Percentiles rank a stretch among this genome's conserved stretches.
These are phyloP conservation scores for Firmiana major DNA, from an alignment of 345 rosid genomes.

Conservation along the genomic window DNA sequence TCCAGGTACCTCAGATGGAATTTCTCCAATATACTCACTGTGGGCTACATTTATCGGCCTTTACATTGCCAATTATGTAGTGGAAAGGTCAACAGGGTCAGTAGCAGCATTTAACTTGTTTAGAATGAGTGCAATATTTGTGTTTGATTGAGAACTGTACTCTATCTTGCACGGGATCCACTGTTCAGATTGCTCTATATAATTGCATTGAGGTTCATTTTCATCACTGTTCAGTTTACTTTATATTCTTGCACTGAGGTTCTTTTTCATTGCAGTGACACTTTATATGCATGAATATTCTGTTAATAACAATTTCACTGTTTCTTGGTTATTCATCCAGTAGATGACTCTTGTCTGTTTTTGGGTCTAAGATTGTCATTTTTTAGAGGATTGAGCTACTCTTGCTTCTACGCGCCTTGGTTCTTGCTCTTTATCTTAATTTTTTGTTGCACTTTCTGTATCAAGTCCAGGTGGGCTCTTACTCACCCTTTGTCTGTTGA, in stretches of 20 bases:
- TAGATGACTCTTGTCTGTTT: background rate
- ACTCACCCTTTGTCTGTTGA: slow-evolving; percentile 85
- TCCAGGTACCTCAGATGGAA: slow-evolving; percentile 78
- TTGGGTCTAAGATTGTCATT: background rate
- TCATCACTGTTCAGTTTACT: background rate
- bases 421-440: background rate
- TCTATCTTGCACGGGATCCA: slow-evolving; percentile 5
- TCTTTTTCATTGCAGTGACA: background rate
- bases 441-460: slow-evolving; percentile 5
- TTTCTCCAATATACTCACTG: slow-evolving; percentile 94
- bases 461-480: slow-evolving; percentile 86
- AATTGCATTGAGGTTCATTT: background rate
- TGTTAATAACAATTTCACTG: background rate
- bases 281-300: background rate
- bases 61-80: slow-evolving; percentile 96
- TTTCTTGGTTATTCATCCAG: background rate
- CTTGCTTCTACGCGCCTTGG: background rate
- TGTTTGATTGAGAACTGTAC: background rate
- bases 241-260: background rate
- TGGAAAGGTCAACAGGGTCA: slow-evolving; percentile 98
- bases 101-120: slow-evolving; percentile 22
- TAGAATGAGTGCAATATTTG: background rate
- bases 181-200: background rate
- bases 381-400: slow-evolving; percentile 10
- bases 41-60: slow-evolving; percentile 99